Evolutionary conservation across 495 filamentous ascomycete genomes (phyloP).

Genomic region (Neurospora africana): DNA sequence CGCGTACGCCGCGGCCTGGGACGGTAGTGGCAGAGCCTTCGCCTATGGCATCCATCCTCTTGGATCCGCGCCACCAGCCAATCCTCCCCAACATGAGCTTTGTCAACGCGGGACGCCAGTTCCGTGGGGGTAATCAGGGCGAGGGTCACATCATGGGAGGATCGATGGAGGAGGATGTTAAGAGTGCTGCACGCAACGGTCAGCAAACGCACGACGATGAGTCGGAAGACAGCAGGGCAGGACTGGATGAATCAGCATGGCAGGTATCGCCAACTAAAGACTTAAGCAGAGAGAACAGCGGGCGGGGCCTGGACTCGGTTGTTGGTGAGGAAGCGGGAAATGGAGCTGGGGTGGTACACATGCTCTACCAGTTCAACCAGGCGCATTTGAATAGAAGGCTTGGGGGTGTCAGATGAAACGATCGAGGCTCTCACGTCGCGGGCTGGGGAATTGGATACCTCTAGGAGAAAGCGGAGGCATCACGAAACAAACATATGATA

Average conservation of each 20-base stretch:
- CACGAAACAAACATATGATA: neutral
- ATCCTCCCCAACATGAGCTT: conserved; percentile 24
- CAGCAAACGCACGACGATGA: conserved; percentile 64
- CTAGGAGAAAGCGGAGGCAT: neutral
- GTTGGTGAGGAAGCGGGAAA: conserved; percentile 2
- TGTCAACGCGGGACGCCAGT: conserved; percentile 26
- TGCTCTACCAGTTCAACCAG: conserved; percentile 87
- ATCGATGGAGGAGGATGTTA: conserved; percentile 35
- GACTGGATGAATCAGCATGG: conserved; percentile 43
- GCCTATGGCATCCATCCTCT: conserved; percentile 61
- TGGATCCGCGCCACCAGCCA: conserved; percentile 82
- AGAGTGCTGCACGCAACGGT: conserved; percentile 55
- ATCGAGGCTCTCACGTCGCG: neutral
- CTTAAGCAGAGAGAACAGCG: conserved; percentile 32
- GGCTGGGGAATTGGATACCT: neutral
- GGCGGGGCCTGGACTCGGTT: conserved; percentile 12
- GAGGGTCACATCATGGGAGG: conserved; percentile 39
- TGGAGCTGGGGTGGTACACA: conserved; percentile 59
- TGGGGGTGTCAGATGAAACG: conserved; percentile 29
- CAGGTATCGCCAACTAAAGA: conserved; percentile 34
- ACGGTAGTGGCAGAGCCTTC: conserved; percentile 31
- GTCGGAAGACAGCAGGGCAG: conserved; percentile 39
- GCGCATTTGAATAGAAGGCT: conserved; percentile 52
- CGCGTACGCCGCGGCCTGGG: conserved; percentile 23
- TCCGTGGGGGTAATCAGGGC: conserved; percentile 31